Base-by-base conservation (phyloP, 2,329 filamentous ascomycete genomes). In the Beauveria sp. region DNA sequence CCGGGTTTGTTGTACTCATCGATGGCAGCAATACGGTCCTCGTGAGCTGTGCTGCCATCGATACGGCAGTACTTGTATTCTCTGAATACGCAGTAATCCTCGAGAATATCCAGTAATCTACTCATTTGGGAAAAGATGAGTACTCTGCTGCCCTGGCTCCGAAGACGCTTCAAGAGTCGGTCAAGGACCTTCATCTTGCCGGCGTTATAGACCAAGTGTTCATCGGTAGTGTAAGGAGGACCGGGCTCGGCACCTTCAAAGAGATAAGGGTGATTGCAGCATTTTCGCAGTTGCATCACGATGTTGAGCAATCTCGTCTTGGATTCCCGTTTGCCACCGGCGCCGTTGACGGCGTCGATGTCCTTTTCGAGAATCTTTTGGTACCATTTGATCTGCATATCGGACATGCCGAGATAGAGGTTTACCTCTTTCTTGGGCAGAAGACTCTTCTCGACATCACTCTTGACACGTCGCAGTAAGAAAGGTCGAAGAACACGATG, bases 111-210 rank as follows among this genome's bases (percentile, higher is more conserved):
- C 48, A 99, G 80, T 45, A 97, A 83, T 83, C 95, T 91, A 70
- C 93, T 97, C 95, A 99, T 99, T 72, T 99, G 95, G 0, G 95
- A 99, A 78, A 99, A 99, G 68, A 99, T 98, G 61, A 99, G 84
- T n/a, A 99, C 92, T 66, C 95, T 86, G 71, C 93, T 98, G 48
- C 92, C 95, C 72, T 96, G 89, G 52, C 83, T 85, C 74, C 93
- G 83, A 78, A 99, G 85, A 52, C 93, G 86, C 69, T 83, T 87
- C 54, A 99, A 80, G 12, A 99, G 84, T 76, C 91, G 96, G 79
- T 99, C 95, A 20, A 99, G 83, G 72, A 99, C 92, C 38, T 92
- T 85, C 95, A 99, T 99, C 78, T 99, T 99, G 24, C 93, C 95
- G 1, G 95, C 87, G 69, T 98, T 99, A 77, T 86, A 89, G 48